A percentile compares a stretch with the other conserved stretches of the same genome.
Conservation (phyloP, 345 rosid genomes). For the Ailanthus altissimus region DNA sequence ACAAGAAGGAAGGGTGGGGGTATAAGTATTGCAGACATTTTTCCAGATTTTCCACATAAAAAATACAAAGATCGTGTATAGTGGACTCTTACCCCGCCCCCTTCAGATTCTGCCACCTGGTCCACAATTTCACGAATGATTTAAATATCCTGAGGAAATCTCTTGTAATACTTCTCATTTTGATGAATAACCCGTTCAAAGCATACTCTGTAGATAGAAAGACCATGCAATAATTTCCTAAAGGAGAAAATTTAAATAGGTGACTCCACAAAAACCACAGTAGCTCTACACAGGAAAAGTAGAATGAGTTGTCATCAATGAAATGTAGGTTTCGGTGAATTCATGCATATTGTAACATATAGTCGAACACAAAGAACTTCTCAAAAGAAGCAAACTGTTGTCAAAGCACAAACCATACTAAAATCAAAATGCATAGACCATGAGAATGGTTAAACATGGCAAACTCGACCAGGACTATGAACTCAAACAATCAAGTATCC, state of each 20-base stretch:
- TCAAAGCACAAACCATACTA: neutral
- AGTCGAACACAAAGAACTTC: neutral
- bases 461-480: neutral
- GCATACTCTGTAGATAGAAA: slow-evolving; percentile 62
- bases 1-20: slow-evolving; percentile 5
- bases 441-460: neutral
- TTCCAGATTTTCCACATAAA: slow-evolving; percentile 1
- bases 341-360: neutral
- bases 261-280: slow-evolving; percentile 93
- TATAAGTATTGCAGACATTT: neutral
- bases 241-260: slow-evolving; percentile 83
- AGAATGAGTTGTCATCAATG: slow-evolving; percentile 17
- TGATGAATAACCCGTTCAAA: slow-evolving; percentile 58
- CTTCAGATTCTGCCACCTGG: slow-evolving; percentile 73
- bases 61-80: slow-evolving; percentile 8
- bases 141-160: slow-evolving; percentile 82
- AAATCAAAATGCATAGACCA: neutral
- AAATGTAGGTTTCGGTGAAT: neutral
- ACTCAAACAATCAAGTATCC: neutral
- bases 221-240: slow-evolving; percentile 70
- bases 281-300: slow-evolving; percentile 57
- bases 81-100: slow-evolving; percentile 68
- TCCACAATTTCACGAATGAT: slow-evolving; percentile 62
- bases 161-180: slow-evolving; percentile 84
- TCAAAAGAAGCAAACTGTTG: neutral